Conservation (phyloP, 495 filamentous ascomycete species). For the Podospora bellae-mahoneyi region DNA sequence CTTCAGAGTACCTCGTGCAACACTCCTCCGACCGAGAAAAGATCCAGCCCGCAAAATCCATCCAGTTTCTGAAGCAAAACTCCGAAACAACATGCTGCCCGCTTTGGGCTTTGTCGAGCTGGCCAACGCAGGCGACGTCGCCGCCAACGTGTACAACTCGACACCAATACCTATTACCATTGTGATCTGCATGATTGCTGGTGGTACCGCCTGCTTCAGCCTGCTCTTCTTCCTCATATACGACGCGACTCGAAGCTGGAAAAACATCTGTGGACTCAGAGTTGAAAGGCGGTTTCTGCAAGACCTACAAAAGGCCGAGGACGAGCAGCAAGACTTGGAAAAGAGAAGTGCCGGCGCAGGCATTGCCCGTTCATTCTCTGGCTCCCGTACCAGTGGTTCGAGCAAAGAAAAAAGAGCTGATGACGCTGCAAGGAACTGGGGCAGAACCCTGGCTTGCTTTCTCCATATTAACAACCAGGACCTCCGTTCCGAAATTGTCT, state of each 20-base stretch:
- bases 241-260: constrained; percentile 43
- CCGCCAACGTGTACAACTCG: constrained; percentile 54
- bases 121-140: constrained; percentile 52
- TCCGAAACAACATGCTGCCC: constrained; percentile 47
- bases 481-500: constrained; percentile 46
- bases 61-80: constrained; percentile 31
- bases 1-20: not conserved
- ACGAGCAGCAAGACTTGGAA: not conserved
- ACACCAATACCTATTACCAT: constrained; percentile 46
- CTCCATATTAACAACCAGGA: constrained; percentile 43
- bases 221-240: constrained; percentile 44
- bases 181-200: constrained; percentile 48
- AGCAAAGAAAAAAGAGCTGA: not conserved
- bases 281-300: constrained; percentile 38
- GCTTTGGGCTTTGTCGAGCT: constrained; percentile 51
- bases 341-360: not conserved
- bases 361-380: not conserved
- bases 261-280: constrained; percentile 43
- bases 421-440: not conserved
- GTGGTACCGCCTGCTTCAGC: constrained; percentile 43
- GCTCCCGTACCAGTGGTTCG: not conserved
- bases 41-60: not conserved
- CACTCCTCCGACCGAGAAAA: not conserved
- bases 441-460: constrained; percentile 27
- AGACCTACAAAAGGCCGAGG: not conserved